Percentiles rank a stretch among this genome's conserved stretches.
These are phyloP conservation scores for Boletus rubropictus DNA, from an alignment of 768 basidiomycete genomes.

Conservation along the genomic window DNA sequence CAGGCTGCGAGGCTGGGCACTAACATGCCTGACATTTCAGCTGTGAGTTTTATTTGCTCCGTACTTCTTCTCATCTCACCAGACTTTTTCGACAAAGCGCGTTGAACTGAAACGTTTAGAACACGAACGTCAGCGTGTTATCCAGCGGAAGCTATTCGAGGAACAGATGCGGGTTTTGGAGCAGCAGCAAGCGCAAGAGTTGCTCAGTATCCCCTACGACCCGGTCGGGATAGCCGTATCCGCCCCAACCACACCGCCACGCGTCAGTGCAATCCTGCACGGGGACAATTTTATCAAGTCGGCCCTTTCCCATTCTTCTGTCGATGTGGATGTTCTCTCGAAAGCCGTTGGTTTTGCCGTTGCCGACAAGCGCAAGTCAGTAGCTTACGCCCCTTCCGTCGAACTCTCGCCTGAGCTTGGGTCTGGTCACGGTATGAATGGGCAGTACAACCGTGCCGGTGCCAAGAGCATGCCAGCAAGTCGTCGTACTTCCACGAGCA, in stretches of 20 bases:
- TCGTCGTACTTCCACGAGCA: constrained; percentile 82
- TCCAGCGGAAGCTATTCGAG: constrained; percentile 89
- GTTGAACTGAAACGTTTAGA: constrained; percentile 81
- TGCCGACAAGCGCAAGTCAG: constrained; percentile 79
- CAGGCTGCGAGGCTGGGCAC: constrained; percentile 80
- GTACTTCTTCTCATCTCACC: constrained; percentile 2
- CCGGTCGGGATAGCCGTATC: constrained; percentile 70
- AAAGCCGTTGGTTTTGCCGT: constrained; percentile 63
- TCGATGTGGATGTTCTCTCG: constrained; percentile 60
- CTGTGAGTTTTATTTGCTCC: constrained; percentile 46
- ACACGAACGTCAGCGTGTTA: constrained; percentile 81
- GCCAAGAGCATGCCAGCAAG: constrained; percentile 93
- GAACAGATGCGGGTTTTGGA: constrained; percentile 95
- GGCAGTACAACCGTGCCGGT: constrained; percentile 63
- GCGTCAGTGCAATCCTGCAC: constrained; percentile 65
- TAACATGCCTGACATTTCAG: constrained; percentile 83
- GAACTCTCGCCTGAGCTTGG: constrained; percentile 66
- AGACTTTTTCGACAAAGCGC: constrained; percentile 43
- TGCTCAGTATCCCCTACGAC: constrained; percentile 70
- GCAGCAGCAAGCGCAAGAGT: constrained; percentile 82
- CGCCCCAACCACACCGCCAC: constrained; percentile 83
- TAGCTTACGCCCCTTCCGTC: constrained; percentile 76
- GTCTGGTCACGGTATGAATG: constrained; percentile 38
- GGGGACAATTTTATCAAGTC: constrained; percentile 46
- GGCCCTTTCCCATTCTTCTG: constrained; percentile 43